Evolutionary conservation across 2,329 filamentous ascomycete species (phyloP).

Genomic region (Microdochium paspali): DNA sequence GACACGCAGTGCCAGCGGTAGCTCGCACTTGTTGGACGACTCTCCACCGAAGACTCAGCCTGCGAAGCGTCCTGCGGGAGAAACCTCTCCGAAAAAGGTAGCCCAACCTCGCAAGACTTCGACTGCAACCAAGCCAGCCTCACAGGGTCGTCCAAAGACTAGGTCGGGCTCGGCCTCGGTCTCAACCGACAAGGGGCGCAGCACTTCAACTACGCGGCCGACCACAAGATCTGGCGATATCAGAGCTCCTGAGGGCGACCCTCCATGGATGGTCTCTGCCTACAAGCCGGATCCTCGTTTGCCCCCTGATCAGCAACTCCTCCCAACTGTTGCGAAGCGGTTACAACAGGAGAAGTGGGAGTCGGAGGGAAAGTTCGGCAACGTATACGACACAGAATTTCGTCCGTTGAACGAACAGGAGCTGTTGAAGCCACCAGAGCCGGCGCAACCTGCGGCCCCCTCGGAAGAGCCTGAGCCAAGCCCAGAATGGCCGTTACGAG

Average conservation of each 20-base stretch:
- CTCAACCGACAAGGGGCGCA: constrained; percentile 20
- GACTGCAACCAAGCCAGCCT: constrained; percentile 27
- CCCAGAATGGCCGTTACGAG: constrained; percentile 50
- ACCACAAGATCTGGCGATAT: constrained; percentile 53
- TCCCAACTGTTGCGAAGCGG: constrained; percentile 85
- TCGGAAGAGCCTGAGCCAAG: constrained; percentile 19
- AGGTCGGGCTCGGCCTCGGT: constrained; percentile 45
- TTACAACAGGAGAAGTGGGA: constrained; percentile 95
- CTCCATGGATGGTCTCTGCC: constrained; percentile 88
- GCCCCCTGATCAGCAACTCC: constrained; percentile 88
- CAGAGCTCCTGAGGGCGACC: constrained; percentile 79
- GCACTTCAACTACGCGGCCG: constrained; percentile 44
- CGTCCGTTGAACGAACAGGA: constrained; percentile 66
- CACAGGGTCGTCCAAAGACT: constrained; percentile 49
- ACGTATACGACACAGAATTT: constrained; percentile 80
- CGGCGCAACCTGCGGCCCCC: constrained; percentile 17
- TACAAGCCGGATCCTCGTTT: constrained; percentile 93
- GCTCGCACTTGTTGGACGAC: constrained; percentile 48
- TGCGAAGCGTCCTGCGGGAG: constrained; percentile 33
- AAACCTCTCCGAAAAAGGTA: constrained; percentile 46
- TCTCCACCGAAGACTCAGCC: constrained; percentile 15
- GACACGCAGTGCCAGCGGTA: constrained; percentile 61
- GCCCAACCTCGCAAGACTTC: constrained; percentile 34
- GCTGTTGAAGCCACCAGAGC: constrained; percentile 34
- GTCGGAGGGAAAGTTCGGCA: constrained; percentile 78